A percentile compares a stretch with the other conserved stretches of the same genome.
Conservation (phyloP, 441 rosid species). For the Jatropha podagrica region DNA sequence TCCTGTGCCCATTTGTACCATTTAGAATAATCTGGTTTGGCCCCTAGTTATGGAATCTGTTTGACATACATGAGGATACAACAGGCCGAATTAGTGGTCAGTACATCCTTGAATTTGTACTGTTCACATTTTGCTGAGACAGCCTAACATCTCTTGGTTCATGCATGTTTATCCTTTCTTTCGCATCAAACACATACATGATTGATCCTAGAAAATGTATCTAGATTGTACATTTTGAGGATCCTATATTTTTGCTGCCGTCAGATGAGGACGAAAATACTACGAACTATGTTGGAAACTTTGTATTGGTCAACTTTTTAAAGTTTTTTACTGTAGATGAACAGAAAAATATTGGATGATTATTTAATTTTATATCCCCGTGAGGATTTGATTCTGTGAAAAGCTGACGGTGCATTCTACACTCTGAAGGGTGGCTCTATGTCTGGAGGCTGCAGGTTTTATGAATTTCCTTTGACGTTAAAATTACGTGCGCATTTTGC, state of each 20-base stretch:
- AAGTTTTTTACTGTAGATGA: neutral
- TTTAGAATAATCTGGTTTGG: neutral
- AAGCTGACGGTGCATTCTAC: neutral
- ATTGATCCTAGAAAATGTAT: neutral
- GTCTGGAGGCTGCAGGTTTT: neutral
- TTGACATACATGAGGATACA: neutral
- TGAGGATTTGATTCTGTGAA: neutral
- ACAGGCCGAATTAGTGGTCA: neutral
- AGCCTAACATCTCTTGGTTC: neutral
- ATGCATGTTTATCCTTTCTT: neutral
- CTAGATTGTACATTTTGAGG: neutral
- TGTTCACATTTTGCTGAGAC: neutral
- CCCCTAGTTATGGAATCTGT: neutral
- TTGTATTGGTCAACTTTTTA: neutral
- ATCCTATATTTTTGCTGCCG: neutral
- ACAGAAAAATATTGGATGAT: neutral
- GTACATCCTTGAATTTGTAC: neutral
- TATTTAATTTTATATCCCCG: too few relatives aligned
- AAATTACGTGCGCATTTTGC: too few relatives aligned
- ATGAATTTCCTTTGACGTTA: neutral
- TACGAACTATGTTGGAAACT: neutral
- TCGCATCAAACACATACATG: neutral
- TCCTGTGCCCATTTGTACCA: slow-evolving; percentile 5
- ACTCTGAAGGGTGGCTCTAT: neutral
- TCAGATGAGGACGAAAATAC: neutral